Evolutionary conservation across 2,329 filamentous ascomycete genomes (phyloP), one percentile per base, ranked within the genome.

Genomic region (Didymella exigua): DNA sequence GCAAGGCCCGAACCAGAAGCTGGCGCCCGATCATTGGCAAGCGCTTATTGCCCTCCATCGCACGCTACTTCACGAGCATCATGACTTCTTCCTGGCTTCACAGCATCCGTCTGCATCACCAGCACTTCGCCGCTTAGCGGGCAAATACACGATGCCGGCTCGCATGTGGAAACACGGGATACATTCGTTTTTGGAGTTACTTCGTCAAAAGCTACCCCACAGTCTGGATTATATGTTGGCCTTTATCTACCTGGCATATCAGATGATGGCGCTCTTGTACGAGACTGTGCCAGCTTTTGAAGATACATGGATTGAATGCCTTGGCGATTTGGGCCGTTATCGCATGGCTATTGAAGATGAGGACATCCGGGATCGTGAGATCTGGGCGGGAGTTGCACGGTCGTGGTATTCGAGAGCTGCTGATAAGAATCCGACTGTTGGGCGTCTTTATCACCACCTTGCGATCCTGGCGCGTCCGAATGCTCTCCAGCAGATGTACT

Each of bases 141-240:
- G 83, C 0, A 95, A 95, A 58, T 96, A 96, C 63, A 86, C 87
- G 0, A 97, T 98, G 91, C 93, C 93, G 0, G 91, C 90, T 0
- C 81, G 93, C 0, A 95, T 98, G 90, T 98, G 95, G 95, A 83
- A 91, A 0, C 90, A 96, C 64, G 93, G 90, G 0, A 97, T 98
- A 3, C 91, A 96, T 68, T 87, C 86, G 0, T 95, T 95, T 53
- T 79, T 96, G 0, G 91, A 96, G 61, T 72, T 96, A 0, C 65
- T 76, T 4, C 69, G 73, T 0, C 86, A 90, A 60, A 84, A 87
- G 2, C 77, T 96, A 0, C 93, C 93, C 0, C 82, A 81, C 0
- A 92, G 89, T 1, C 76, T 92, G 0, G 93, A 97, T 44, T 89
- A 96, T 50, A 97, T 98, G 92, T 78, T 96, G 0, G 86, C 87